Percentiles rank a stretch among this genome's conserved stretches.
Conservation (phyloP, 2,329 filamentous ascomycete species). For the Aspergillus floridensis region DNA sequence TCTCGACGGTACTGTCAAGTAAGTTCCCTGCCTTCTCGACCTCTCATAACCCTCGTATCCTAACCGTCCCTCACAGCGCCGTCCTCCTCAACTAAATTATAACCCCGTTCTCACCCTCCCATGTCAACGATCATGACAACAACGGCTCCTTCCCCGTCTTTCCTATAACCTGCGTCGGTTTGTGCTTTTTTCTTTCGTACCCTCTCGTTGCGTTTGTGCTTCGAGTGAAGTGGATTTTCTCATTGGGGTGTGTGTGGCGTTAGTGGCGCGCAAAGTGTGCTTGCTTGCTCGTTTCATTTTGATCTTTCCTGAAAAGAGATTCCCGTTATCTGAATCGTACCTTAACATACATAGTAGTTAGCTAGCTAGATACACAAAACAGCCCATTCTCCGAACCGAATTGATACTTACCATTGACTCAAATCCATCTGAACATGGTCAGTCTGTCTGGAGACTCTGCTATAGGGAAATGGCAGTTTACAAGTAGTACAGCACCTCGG, state of each 20-base stretch:
- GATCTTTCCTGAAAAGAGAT: not conserved
- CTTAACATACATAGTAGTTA: not conserved
- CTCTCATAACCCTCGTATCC: not conserved
- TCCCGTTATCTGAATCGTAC: not conserved
- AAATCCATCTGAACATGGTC: too few species aligned
- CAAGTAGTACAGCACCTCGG: too few species aligned
- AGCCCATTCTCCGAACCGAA: too few species aligned
- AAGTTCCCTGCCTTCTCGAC: conserved; percentile 19
- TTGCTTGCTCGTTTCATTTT: not conserved
- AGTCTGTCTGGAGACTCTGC: too few species aligned
- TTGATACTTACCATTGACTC: too few species aligned
- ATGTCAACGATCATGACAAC: conserved; percentile 3
- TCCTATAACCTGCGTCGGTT: not conserved
- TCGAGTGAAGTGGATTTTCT: not conserved
- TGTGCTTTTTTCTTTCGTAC: not conserved
- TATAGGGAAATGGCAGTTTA: too few species aligned
- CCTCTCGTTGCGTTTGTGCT: not conserved
- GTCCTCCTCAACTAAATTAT: conserved; percentile 1
- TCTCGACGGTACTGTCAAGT: conserved; percentile 63
- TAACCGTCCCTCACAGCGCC: not conserved
- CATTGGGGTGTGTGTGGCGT: conserved; percentile 2
- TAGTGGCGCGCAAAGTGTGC: conserved; percentile 7
- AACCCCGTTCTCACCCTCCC: not conserved
- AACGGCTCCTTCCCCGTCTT: not conserved
- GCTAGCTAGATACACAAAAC: not conserved